A percentile compares a stretch with the other conserved stretches of the same genome.
Evolutionary conservation across 2,329 filamentous ascomycete species (phyloP).

Genomic region (Pseudodiploospora longispora): DNA sequence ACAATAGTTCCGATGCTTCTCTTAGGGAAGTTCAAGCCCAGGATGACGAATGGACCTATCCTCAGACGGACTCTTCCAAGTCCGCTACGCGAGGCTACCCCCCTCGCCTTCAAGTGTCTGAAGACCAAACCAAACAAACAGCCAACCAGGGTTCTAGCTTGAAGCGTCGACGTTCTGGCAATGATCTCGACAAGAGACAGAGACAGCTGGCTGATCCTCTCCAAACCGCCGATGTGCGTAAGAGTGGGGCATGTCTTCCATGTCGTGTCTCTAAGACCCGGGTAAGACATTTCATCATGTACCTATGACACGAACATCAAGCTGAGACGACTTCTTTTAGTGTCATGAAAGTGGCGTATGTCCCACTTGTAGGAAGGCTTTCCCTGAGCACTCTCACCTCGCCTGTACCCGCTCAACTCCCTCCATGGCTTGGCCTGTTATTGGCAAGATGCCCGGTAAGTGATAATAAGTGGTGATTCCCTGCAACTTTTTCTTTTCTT

Average conservation of each 20-base stretch:
- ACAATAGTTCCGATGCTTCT: slow-evolving; percentile 19
- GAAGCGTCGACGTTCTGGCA: slow-evolving; percentile 28
- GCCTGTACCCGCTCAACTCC: slow-evolving; percentile 32
- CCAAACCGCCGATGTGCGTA: slow-evolving; percentile 41
- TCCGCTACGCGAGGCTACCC: slow-evolving; percentile 22
- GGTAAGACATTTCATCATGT: slow-evolving; percentile 28
- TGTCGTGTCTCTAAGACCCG: slow-evolving; percentile 40
- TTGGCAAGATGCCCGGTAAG: slow-evolving; percentile 30
- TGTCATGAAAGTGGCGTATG: slow-evolving; percentile 34
- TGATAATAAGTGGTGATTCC: slow-evolving; percentile 6
- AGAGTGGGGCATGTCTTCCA: slow-evolving; percentile 38
- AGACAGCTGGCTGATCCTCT: slow-evolving; percentile 31
- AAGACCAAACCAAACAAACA: slow-evolving; percentile 16
- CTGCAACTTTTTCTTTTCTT: not conserved
- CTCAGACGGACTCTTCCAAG: slow-evolving; percentile 27
- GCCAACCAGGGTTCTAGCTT: slow-evolving; percentile 19
- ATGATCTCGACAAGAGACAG: slow-evolving; percentile 26
- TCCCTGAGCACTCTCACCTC: slow-evolving; percentile 31
- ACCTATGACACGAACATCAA: slow-evolving; percentile 8
- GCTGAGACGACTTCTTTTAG: slow-evolving; percentile 23
- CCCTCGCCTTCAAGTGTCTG: slow-evolving; percentile 23
- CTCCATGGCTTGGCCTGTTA: slow-evolving; percentile 28
- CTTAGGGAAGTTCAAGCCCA: slow-evolving; percentile 28
- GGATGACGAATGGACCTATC: slow-evolving; percentile 34
- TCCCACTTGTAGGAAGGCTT: slow-evolving; percentile 33